phyloP scores from a whole-genome alignment of 2,329 filamentous ascomycete species.

The Aspergillus fumigatus region DNA sequence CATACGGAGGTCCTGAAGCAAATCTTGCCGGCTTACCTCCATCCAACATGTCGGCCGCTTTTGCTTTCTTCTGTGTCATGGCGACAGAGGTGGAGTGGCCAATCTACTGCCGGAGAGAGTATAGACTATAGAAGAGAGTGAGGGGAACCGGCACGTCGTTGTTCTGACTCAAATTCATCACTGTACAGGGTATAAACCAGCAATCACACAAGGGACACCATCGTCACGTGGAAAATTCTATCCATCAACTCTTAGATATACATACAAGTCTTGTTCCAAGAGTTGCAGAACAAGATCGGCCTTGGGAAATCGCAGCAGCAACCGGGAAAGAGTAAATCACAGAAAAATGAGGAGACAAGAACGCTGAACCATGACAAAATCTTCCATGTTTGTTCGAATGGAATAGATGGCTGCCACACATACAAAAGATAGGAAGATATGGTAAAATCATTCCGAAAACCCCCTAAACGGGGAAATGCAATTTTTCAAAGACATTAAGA shows the following conservation, averaged over 20 bases:
- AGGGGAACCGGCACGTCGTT: not conserved
- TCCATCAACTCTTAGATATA: not conserved
- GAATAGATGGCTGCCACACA: not conserved
- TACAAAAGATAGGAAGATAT: not conserved
- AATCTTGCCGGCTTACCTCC: conserved; percentile 24
- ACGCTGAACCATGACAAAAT: not conserved
- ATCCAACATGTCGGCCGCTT: conserved; percentile 25
- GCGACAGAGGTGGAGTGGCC: conserved; percentile 6
- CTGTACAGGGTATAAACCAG: not conserved
- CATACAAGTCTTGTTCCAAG: not conserved
- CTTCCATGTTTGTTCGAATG: not conserved
- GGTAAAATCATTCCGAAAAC: not conserved
- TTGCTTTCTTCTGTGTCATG: conserved; percentile 40
- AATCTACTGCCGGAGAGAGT: not conserved
- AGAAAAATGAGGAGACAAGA: not conserved
- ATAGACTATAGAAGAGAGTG: not conserved
- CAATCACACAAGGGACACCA: not conserved
- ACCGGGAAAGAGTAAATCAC: not conserved
- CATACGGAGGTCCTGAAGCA: not conserved
- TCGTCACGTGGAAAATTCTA: not conserved
- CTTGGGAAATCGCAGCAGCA: not conserved
- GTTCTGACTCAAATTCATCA: not conserved
- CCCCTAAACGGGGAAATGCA: not conserved
- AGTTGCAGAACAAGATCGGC: not conserved
- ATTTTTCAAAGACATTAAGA: not conserved